phyloP scores from a whole-genome alignment of 192 early-diverging fungal genomes.

The Piromyces sp. region DNA sequence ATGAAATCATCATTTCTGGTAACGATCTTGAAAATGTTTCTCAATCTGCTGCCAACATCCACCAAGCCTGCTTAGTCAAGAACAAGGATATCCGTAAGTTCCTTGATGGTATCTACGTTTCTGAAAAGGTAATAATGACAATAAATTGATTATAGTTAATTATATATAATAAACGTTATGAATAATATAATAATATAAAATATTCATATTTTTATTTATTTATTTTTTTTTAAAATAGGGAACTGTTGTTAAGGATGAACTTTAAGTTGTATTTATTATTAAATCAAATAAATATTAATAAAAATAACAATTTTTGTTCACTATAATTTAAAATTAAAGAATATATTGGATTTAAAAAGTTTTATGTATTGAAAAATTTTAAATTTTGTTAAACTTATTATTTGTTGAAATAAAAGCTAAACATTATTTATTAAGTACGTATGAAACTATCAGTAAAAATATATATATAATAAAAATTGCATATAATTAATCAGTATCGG shows the following conservation, averaged over 20 bases:
- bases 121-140: constrained; percentile 33
- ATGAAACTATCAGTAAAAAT: too few relatives aligned
- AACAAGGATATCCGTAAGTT: constrained; percentile 99
- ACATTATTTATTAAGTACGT: too few relatives aligned
- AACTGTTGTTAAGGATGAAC: constrained; percentile 37
- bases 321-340: background rate
- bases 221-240: constrained; percentile 1
- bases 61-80: constrained; percentile 79
- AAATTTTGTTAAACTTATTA: too few relatives aligned
- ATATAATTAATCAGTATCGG: too few relatives aligned
- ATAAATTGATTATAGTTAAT: too few relatives aligned
- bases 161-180: too few relatives aligned
- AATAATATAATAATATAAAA: too few relatives aligned
- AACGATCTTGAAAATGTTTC: constrained; percentile 91
- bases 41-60: constrained; percentile 88
- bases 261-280: constrained; percentile 1
- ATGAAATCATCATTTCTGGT: constrained; percentile 81
- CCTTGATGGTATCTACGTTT: constrained; percentile 94
- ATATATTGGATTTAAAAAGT: too few relatives aligned
- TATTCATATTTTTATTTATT: too few relatives aligned
- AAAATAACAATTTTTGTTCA: background rate
- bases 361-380: too few relatives aligned
- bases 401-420: too few relatives aligned
- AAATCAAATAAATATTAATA: background rate
- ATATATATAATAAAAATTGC: too few relatives aligned